These are phyloP conservation scores for Bocquillonia castaneifolia DNA, from an alignment of 441 rosid genomes.

Conservation along the genomic window DNA sequence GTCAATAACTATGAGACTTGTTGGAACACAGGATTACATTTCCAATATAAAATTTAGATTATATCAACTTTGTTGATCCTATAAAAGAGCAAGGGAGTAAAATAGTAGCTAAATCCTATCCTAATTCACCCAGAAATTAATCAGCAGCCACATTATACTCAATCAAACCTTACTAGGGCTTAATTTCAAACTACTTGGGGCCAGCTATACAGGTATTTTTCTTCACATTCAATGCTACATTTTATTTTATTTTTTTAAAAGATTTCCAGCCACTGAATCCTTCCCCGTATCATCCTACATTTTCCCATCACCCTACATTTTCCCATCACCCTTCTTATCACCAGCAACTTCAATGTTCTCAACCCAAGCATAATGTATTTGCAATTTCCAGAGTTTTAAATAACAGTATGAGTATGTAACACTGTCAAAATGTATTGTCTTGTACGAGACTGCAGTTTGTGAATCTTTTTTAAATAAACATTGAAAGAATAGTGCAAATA, in stretches of 20 bases:
- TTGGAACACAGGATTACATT: background rate
- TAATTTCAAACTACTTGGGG: background rate
- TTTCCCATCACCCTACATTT: background rate
- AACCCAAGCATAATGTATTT: background rate
- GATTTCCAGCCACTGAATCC: background rate
- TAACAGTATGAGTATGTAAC: background rate
- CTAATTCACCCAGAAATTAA: background rate
- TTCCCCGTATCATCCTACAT: background rate
- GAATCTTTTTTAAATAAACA: background rate
- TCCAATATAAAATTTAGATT: background rate
- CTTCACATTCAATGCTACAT: too few species aligned
- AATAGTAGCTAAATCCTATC: too few species aligned
- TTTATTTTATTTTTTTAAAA: too few species aligned
- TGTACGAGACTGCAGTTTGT: background rate
- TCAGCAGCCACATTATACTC: background rate
- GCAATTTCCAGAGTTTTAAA: background rate
- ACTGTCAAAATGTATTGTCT: background rate
- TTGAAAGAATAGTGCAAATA: too few species aligned
- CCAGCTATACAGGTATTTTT: too few species aligned
- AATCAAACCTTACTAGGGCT: background rate
- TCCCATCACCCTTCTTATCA: background rate
- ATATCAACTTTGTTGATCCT: too few species aligned
- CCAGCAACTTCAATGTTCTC: background rate
- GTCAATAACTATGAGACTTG: too few species aligned
- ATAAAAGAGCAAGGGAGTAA: background rate